These are phyloP conservation scores for Aspergillus hortae DNA, from an alignment of 2,329 filamentous ascomycete species.

Conservation along the genomic window DNA sequence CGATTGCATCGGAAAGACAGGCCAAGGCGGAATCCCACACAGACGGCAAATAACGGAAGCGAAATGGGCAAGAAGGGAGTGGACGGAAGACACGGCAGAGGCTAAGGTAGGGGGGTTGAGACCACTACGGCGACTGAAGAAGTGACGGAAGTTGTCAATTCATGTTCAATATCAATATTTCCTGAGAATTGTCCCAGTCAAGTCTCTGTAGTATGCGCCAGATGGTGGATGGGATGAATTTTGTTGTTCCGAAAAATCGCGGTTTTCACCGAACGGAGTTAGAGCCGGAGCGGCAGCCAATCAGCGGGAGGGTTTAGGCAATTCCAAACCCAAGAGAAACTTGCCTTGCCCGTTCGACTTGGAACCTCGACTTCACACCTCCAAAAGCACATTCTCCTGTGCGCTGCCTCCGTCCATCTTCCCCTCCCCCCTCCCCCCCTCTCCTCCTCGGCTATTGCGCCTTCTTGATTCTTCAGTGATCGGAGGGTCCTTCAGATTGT, in stretches of 20 bases:
- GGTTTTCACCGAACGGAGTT: slow-evolving; percentile 36
- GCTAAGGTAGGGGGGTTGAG: too few relatives aligned
- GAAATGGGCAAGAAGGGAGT: neutral
- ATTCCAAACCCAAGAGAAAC: slow-evolving; percentile 34
- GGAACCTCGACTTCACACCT: slow-evolving; percentile 35
- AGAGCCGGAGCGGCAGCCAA: slow-evolving; percentile 27
- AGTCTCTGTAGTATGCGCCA: neutral
- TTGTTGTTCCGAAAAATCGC: slow-evolving; percentile 32
- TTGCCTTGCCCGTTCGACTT: slow-evolving; percentile 32
- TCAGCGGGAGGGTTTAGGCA: slow-evolving; percentile 36
- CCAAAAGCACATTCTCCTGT: slow-evolving; percentile 31
- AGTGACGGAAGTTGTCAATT: neutral
- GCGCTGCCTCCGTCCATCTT: slow-evolving; percentile 17
- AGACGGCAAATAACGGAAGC: slow-evolving; percentile 3
- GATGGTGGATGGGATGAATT: neutral
- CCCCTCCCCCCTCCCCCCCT: slow-evolving; percentile 24
- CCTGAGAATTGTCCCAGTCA: too few relatives aligned
- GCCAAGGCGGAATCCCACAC: slow-evolving; percentile 15
- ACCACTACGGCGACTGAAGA: neutral
- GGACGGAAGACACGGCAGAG: neutral
- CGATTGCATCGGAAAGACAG: slow-evolving; percentile 32
- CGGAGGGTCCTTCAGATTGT: slow-evolving; percentile 36
- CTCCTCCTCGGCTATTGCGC: slow-evolving; percentile 29
- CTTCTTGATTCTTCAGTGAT: slow-evolving; percentile 29
- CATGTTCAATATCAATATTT: too few relatives aligned